Evolutionary conservation across 345 rosid species (phyloP).

Genomic region (Dipteronia dyeriana): DNA sequence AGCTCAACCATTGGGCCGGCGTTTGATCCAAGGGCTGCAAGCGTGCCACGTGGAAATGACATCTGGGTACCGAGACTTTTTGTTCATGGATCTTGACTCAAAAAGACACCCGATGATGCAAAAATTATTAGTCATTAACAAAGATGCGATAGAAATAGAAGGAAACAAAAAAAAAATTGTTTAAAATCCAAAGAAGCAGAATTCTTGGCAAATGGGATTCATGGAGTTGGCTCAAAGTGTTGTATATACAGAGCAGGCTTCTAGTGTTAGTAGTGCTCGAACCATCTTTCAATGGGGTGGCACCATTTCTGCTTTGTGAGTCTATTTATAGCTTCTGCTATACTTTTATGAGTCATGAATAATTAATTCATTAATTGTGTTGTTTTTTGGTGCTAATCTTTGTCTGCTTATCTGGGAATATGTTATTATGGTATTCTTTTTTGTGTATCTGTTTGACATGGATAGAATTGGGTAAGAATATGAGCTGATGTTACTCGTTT

Average conservation of each 20-base stretch:
- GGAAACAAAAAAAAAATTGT: background rate
- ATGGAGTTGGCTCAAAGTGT: conserved; percentile 13
- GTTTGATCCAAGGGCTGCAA: conserved; percentile 1
- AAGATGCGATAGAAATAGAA: background rate
- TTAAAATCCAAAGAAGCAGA: background rate
- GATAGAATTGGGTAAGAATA: background rate
- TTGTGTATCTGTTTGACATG: background rate
- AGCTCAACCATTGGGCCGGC: background rate
- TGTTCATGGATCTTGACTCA: background rate
- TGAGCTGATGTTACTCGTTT: background rate
- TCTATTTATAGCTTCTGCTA: background rate
- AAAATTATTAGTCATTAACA: too few species aligned
- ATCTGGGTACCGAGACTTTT: background rate
- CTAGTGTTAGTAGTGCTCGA: conserved; percentile 17
- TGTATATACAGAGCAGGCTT: conserved; percentile 6
- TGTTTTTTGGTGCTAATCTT: background rate
- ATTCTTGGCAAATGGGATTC: conserved; percentile 1
- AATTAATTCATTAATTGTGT: background rate
- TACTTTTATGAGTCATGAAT: background rate
- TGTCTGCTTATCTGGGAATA: background rate
- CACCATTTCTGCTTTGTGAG: conserved; percentile 47
- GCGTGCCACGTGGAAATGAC: background rate
- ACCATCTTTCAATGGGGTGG: conserved; percentile 46
- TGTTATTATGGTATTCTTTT: background rate
- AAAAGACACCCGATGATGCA: background rate